Conservation (phyloP, 495 filamentous ascomycete genomes). For the Lasiosphaeria miniovina region DNA sequence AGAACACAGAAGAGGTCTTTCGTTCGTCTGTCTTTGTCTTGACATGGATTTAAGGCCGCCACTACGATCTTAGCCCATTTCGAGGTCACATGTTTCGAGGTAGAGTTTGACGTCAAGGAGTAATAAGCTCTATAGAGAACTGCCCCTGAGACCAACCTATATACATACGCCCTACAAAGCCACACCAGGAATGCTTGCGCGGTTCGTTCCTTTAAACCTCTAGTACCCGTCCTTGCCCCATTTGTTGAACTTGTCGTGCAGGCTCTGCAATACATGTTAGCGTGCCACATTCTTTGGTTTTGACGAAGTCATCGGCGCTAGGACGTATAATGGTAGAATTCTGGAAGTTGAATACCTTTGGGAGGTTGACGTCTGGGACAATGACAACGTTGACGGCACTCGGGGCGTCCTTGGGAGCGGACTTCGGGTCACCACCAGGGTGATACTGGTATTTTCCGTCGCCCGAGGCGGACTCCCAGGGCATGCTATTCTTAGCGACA, state of each 20-base stretch:
- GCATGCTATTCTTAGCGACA: constrained; percentile 73
- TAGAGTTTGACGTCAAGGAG: constrained; percentile 1
- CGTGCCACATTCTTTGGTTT: not conserved
- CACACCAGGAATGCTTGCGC: constrained; percentile 6
- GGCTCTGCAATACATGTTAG: constrained; percentile 50
- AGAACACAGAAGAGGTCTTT: too few species aligned
- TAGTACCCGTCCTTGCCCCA: constrained; percentile 84
- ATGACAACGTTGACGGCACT: constrained; percentile 92
- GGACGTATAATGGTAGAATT: not conserved
- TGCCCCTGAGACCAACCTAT: constrained; percentile 15
- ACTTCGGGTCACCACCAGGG: constrained; percentile 77
- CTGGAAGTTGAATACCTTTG: constrained; percentile 63
- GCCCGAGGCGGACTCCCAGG: constrained; percentile 71
- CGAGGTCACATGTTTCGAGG: not conserved
- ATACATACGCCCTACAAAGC: constrained; percentile 14
- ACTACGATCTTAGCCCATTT: not conserved
- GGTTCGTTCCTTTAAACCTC: constrained; percentile 5
- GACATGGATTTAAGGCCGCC: too few species aligned
- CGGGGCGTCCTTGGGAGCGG: constrained; percentile 80
- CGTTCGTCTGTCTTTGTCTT: too few species aligned
- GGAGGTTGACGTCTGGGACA: constrained; percentile 85
- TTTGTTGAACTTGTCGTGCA: constrained; percentile 98
- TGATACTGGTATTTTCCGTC: constrained; percentile 86
- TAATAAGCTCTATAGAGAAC: constrained; percentile 25
- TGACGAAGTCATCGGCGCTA: not conserved